Evolutionary conservation across 2,329 filamentous ascomycete genomes (phyloP).

Genomic region (Colletotrichum falcatum): DNA sequence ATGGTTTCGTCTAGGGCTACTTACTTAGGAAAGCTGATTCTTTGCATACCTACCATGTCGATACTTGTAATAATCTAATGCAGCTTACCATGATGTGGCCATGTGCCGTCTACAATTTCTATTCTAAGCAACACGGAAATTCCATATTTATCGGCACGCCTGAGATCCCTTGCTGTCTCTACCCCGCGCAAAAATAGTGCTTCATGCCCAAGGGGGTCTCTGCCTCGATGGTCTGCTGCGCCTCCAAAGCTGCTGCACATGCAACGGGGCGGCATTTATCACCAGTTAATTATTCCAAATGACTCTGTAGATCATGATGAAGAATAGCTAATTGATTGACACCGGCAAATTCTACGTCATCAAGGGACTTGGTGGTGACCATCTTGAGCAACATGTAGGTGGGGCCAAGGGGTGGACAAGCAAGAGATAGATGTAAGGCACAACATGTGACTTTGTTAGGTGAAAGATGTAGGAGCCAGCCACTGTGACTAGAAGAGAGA

Average conservation of each 20-base stretch:
- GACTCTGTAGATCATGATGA: slow-evolving; percentile 33
- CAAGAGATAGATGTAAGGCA: too few species aligned
- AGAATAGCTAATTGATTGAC: slow-evolving; percentile 32
- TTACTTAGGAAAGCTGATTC: not conserved
- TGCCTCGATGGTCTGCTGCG: slow-evolving; percentile 53
- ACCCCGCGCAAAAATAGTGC: slow-evolving; percentile 48
- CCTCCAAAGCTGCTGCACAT: slow-evolving; percentile 53
- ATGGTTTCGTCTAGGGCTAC: not conserved
- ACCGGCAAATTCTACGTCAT: slow-evolving; percentile 12
- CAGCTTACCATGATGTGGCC: slow-evolving; percentile 73
- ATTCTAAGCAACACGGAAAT: slow-evolving; percentile 73
- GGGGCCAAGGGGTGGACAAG: not conserved
- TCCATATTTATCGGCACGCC: slow-evolving; percentile 48
- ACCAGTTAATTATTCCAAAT: slow-evolving; percentile 11
- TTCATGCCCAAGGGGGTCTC: slow-evolving; percentile 49
- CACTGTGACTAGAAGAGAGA: too few species aligned
- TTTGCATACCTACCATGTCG: slow-evolving; percentile 49
- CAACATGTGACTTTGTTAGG: too few species aligned
- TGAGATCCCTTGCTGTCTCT: slow-evolving; percentile 47
- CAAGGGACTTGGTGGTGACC: slow-evolving; percentile 17
- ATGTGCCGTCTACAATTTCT: slow-evolving; percentile 69
- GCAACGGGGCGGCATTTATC: slow-evolving; percentile 55
- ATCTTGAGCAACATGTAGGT: not conserved
- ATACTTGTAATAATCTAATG: slow-evolving; percentile 71
- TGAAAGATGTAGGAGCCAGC: not conserved